Evolutionary conservation across 495 filamentous ascomycete species (phyloP), one percentile per base, ranked within the genome.

Genomic region (Bombardia bombarda): DNA sequence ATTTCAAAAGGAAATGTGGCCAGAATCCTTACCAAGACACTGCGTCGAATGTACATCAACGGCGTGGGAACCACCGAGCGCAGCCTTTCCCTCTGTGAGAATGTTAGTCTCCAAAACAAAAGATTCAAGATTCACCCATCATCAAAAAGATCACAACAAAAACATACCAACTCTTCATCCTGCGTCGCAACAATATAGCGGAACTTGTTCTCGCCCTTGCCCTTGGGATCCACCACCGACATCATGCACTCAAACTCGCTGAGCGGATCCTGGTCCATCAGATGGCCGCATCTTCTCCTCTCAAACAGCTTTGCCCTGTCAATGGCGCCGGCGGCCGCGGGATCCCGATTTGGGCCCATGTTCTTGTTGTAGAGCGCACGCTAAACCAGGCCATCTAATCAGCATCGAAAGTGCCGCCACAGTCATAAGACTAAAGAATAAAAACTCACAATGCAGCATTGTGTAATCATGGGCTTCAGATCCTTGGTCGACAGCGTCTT

Each of bases 111-210:
- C 10, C 24, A 26, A 26, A 26, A 26, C 24, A 26, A 5, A 26
- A 26, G 24, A 5, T 10, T 14, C 32, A 6, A n/a, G n/a, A 33
- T 18, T n/a, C 4, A 18, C 26, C 26, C 26, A 30, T 7, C 7
- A 30, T 7, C 7, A 30, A 16, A 19, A 14, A 24, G 20, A 13
- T 12, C 19, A 23, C 3, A 24, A 21, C 12, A 18, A 16, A 6
- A 17, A 52, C 50, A 30, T 51, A 61, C 57, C 52, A 61, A 20
- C 14, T 28, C 24, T 8, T 70, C 60, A 43, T 81, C 77, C 57
- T 87, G 86, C 18, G 77, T 86, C 6, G 89, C 90, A 18, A 96
- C 82, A 17, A 89, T 82, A 62, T 96, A 97, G 38, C 89, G 75
- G 57, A 95, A 81, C 57, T 90, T 94, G 58, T 99, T 99, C 52